Evolutionary conservation across 805 yeast genomes (phyloP).

Genomic region (Schwanniomyces yamadae): DNA sequence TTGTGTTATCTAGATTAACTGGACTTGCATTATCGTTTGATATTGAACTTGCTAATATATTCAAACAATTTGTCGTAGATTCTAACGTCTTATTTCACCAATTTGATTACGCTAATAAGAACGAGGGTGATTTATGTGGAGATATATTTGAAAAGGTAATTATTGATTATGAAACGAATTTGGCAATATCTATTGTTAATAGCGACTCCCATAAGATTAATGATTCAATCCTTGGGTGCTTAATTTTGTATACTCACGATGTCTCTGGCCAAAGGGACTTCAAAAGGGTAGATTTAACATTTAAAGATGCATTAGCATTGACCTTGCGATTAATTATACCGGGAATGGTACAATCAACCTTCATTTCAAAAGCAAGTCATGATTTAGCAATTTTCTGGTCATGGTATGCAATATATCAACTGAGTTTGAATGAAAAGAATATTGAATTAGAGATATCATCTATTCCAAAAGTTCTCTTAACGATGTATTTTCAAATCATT

Average conservation of each 20-base stretch:
- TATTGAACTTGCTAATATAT: constrained; percentile 47
- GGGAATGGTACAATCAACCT: constrained; percentile 28
- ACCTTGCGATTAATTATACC: constrained; percentile 35
- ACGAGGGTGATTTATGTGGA: constrained; percentile 28
- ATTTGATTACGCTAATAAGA: constrained; percentile 17
- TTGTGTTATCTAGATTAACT: constrained; percentile 23
- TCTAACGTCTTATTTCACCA: constrained; percentile 43
- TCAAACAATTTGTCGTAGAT: constrained; percentile 34
- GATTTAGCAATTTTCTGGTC: constrained; percentile 37
- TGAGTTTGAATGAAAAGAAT: constrained; percentile 12
- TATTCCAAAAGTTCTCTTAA: constrained; percentile 29
- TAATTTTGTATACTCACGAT: constrained; percentile 17
- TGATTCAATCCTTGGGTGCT: constrained; percentile 31
- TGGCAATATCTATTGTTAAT: constrained; percentile 25
- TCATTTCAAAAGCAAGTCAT: constrained; percentile 18
- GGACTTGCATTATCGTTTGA: constrained; percentile 65
- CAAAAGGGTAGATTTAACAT: constrained; percentile 13
- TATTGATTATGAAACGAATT: constrained; percentile 40
- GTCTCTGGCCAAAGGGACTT: constrained; percentile 14
- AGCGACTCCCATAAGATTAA: constrained; percentile 24
- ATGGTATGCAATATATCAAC: constrained; percentile 34
- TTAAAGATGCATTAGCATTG: constrained; percentile 21
- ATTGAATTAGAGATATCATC: constrained; percentile 29
- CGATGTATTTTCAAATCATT: constrained; percentile 30
- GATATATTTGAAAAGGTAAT: constrained; percentile 41